These are phyloP conservation scores for Rubus parviflorus DNA, from an alignment of 306 rosid genomes.

Conservation along the genomic window DNA sequence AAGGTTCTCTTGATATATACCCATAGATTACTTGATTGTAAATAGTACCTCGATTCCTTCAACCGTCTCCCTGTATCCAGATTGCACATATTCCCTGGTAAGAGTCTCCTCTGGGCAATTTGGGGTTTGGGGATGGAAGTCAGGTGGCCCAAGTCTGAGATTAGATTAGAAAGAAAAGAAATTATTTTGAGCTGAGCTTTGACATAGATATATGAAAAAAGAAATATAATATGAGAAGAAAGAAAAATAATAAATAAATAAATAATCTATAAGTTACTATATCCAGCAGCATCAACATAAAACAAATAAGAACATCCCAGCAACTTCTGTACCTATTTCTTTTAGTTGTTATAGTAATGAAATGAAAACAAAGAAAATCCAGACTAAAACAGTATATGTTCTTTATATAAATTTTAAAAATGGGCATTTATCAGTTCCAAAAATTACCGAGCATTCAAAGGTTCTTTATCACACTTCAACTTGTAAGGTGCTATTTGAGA, in stretches of 20 bases:
- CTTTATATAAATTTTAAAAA: background rate
- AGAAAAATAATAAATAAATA: background rate
- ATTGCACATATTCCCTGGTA: slow-evolving; percentile 73
- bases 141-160: slow-evolving; percentile 93
- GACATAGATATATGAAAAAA: background rate
- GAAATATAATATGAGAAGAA: background rate
- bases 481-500: slow-evolving; percentile 67
- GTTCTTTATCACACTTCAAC: slow-evolving; percentile 92
- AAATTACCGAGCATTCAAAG: slow-evolving; percentile 68
- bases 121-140: slow-evolving; percentile 74
- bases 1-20: background rate
- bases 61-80: slow-evolving; percentile 82
- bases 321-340: background rate
- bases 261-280: background rate
- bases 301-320: background rate
- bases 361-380: background rate
- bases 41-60: slow-evolving; percentile 85
- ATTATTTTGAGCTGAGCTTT: slow-evolving; percentile 2
- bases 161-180: slow-evolving; percentile 27
- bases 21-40: background rate
- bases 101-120: slow-evolving; percentile 91
- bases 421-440: slow-evolving; percentile 22
- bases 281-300: background rate
- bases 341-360: background rate
- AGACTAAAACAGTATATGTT: background rate